Evolutionary conservation across 495 filamentous ascomycete genomes (phyloP).

Genomic region (Daldinia childiae): DNA sequence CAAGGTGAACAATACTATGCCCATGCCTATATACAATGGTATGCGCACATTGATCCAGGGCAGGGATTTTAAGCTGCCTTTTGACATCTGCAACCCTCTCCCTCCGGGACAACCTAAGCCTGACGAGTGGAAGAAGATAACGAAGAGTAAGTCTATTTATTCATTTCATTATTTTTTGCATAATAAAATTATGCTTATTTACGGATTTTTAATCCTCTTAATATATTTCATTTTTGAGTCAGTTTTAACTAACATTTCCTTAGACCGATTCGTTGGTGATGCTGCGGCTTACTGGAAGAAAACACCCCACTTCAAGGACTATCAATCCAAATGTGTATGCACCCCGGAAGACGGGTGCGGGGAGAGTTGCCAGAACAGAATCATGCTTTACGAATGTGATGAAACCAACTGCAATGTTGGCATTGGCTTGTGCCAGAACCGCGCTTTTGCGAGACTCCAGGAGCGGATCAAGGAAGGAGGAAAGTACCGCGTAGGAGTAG

Average conservation of each 20-base stretch:
- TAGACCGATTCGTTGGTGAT: constrained; percentile 93
- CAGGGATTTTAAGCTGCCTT: constrained; percentile 88
- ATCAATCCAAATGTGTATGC: constrained; percentile 81
- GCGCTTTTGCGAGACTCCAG: constrained; percentile 82
- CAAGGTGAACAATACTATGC: constrained; percentile 55
- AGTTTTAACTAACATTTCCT: constrained; percentile 15
- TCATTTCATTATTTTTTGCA: constrained; percentile 16
- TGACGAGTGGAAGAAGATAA: constrained; percentile 87
- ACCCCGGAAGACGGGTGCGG: constrained; percentile 79
- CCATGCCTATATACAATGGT: constrained; percentile 56
- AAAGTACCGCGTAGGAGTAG: constrained; percentile 89
- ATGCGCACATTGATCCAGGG: constrained; percentile 67
- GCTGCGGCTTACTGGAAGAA: constrained; percentile 87
- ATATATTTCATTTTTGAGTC: not conserved
- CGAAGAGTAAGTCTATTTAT: constrained; percentile 71
- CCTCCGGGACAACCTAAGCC: constrained; percentile 88
- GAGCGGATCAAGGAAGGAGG: constrained; percentile 78
- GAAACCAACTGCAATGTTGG: constrained; percentile 85
- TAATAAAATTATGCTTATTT: too few relatives aligned
- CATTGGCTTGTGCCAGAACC: constrained; percentile 77
- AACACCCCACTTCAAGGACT: constrained; percentile 74
- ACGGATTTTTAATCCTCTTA: too few relatives aligned
- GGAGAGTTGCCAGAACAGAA: constrained; percentile 89
- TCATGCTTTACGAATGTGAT: constrained; percentile 98
- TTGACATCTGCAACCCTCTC: constrained; percentile 85